These are phyloP conservation scores for Neoboletus subvelutipes DNA, from an alignment of 768 basidiomycete species.

Conservation along the genomic window DNA sequence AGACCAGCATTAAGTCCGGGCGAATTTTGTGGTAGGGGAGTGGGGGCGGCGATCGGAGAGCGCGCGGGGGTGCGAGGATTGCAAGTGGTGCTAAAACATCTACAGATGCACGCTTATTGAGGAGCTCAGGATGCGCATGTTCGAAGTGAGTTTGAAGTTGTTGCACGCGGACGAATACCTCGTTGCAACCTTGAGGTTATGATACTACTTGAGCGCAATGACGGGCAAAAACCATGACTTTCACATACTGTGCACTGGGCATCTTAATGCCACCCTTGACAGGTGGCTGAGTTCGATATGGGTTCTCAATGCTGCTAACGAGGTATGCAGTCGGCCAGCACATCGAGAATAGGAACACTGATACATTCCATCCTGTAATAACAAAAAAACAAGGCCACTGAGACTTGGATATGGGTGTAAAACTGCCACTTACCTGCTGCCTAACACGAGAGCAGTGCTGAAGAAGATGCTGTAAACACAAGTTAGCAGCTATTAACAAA, in stretches of 20 bases:
- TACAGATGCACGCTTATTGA: conserved; percentile 8
- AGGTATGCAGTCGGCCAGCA: conserved; percentile 26
- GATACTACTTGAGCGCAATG: conserved; percentile 4
- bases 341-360: conserved; percentile 27
- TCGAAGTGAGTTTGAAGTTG: conserved; percentile 28
- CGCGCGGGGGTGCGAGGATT: conserved; percentile 16
- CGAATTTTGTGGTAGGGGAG: conserved; percentile 6
- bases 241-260: conserved; percentile 27
- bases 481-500: conserved; percentile 10
- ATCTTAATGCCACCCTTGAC: conserved; percentile 28
- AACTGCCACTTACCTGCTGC: conserved; percentile 10
- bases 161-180: conserved; percentile 24
- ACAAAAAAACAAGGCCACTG: background rate
- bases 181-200: conserved; percentile 21
- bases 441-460: conserved; percentile 24
- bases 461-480: conserved; percentile 23
- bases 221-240: background rate
- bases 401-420: background rate
- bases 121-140: conserved; percentile 21
- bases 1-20: background rate
- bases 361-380: conserved; percentile 26
- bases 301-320: conserved; percentile 17
- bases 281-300: conserved; percentile 34
- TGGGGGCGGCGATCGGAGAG: conserved; percentile 17
- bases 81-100: conserved; percentile 23